Base-by-base conservation (phyloP, 495 filamentous ascomycete genomes). In the Penicillium parvum region DNA sequence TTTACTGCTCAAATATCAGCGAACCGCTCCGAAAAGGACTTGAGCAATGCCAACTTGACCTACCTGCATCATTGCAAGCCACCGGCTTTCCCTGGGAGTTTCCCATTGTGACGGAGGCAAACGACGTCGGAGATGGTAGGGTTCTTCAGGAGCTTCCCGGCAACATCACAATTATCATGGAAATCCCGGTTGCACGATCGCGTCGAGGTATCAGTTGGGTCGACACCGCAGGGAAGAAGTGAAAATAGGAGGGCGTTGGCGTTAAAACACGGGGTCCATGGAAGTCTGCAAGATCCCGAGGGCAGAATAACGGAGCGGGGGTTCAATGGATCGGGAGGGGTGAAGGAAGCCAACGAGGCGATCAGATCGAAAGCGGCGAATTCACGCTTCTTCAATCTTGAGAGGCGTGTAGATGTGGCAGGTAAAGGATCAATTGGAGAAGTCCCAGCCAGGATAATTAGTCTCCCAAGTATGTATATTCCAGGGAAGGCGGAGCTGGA, bases 71-170 rank as follows among this genome's bases (percentile, higher is more conserved):
- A 63, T 85, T 86, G 71, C 89, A 85, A 57, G 85, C 82, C 68
- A 96, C 80, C 61, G 85, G 90, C 65, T 96, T 96, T 61, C 92
- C 92, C 61, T 88, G 88, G 56, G 78, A 81, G 64, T 98, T 96
- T 59, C 92, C 92, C 92, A 98, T 98, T 57, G 42, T 62, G 56
- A 51, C 28, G 37, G 37, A 29, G 34, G 18, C 12, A 27, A 53
- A 45, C 30, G 41, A 52, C 32, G 45, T 55, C 37, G 34, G 43
- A 37, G 48, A 49, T 55, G 36, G 35, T 54, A 46, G 43, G 52
- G 26, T 44, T 28, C 23, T 45, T 26, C 39, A 46, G 46, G 46
- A 40, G 43, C 46, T 62, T 52, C 48, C 51, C 44, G 44, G 35
- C 60, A 56, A 58, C 65, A 67, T 68, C 55, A 52, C 66, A 68